Evolutionary conservation across 2,329 filamentous ascomycete genomes (phyloP).

Genomic region (Aspergillus sp.): DNA sequence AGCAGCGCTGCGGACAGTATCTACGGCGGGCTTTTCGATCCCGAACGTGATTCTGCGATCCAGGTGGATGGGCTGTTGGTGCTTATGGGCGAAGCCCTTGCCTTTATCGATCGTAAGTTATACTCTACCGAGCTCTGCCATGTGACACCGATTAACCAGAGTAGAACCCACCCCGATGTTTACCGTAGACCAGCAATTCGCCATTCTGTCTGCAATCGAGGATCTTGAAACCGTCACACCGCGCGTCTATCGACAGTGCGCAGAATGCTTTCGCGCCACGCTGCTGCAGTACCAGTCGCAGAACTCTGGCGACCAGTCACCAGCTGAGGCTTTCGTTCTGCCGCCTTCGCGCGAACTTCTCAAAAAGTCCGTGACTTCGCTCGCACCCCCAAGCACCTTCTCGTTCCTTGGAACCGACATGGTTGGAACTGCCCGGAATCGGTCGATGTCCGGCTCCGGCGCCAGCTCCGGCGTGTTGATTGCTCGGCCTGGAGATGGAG

Average conservation of each 20-base stretch:
- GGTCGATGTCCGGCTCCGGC: slow-evolving; percentile 48
- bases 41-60: slow-evolving; percentile 75
- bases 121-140: neutral
- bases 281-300: slow-evolving; percentile 66
- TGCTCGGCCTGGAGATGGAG: slow-evolving; percentile 26
- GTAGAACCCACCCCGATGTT: slow-evolving; percentile 59
- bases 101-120: slow-evolving; percentile 65
- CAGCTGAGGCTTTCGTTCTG: slow-evolving; percentile 20
- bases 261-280: slow-evolving; percentile 75
- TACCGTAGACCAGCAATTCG: slow-evolving; percentile 69
- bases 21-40: slow-evolving; percentile 84
- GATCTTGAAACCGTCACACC: slow-evolving; percentile 74
- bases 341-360: slow-evolving; percentile 63
- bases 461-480: slow-evolving; percentile 54
- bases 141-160: slow-evolving; percentile 15
- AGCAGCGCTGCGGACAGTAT: slow-evolving; percentile 86
- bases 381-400: slow-evolving; percentile 60
- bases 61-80: slow-evolving; percentile 84
- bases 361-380: slow-evolving; percentile 58
- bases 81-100: slow-evolving; percentile 77
- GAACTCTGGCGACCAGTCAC: slow-evolving; percentile 36
- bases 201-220: slow-evolving; percentile 73
- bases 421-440: slow-evolving; percentile 50
- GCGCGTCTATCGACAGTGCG: slow-evolving; percentile 70
- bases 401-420: slow-evolving; percentile 73